Conservation (phyloP, 139 green algal genomes). For the Dunaliella primolecta region DNA sequence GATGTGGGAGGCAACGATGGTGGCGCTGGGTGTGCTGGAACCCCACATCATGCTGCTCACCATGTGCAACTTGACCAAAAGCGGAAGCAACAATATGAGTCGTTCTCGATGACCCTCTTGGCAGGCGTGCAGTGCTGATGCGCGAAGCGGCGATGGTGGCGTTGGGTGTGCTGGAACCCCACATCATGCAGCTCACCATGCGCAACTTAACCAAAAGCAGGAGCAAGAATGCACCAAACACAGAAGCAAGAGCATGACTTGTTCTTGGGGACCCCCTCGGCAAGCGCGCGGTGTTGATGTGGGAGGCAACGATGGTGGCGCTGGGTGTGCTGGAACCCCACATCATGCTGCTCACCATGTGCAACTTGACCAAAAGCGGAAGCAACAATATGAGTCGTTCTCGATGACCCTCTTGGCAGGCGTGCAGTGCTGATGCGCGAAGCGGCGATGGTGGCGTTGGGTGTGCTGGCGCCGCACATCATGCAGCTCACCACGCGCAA, state of each 20-base stretch:
- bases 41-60: background rate
- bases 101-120: no score
- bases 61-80: no score
- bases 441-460: conserved; percentile 71
- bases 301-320: conserved; percentile 71
- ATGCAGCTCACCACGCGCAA: conserved; percentile 17
- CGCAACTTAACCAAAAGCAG: no score
- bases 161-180: conserved; percentile 62
- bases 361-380: no score
- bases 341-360: background rate
- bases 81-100: no score
- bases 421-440: conserved; percentile 47
- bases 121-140: conserved; percentile 11
- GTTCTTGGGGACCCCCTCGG: no score
- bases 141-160: conserved; percentile 74
- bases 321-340: conserved; percentile 63
- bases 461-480: conserved; percentile 41
- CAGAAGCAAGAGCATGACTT: background rate
- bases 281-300: conserved; percentile 15
- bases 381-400: no score
- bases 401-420: no score
- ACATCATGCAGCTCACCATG: background rate
- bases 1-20: conserved; percentile 68
- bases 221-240: background rate
- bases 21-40: conserved; percentile 70